These are phyloP conservation scores for Calonectria montana DNA, from an alignment of 2,329 filamentous ascomycete genomes.

Conservation along the genomic window DNA sequence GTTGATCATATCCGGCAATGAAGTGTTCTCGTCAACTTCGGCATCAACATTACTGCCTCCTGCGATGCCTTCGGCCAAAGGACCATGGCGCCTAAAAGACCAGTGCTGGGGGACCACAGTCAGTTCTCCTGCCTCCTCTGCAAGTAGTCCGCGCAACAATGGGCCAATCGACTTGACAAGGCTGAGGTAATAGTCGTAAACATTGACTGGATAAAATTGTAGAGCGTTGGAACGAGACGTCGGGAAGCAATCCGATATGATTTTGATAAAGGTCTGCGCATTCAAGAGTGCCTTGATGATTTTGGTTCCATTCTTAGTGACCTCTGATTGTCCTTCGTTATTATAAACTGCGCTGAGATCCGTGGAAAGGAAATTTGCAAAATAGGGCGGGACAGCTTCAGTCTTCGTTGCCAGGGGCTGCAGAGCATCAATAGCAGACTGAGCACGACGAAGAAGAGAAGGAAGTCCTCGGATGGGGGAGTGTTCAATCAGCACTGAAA, in stretches of 20 bases:
- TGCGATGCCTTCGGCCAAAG: constrained; percentile 34
- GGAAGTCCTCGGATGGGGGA: constrained; percentile 86
- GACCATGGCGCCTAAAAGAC: constrained; percentile 54
- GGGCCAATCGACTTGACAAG: constrained; percentile 81
- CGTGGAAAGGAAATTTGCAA: constrained; percentile 72
- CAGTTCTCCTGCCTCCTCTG: constrained; percentile 83
- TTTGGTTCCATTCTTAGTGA: constrained; percentile 74
- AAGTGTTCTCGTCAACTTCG: constrained; percentile 44
- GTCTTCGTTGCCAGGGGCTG: constrained; percentile 69
- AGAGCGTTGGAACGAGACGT: constrained; percentile 72
- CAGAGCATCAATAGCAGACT: constrained; percentile 75
- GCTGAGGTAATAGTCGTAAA: constrained; percentile 84
- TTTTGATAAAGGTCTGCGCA: constrained; percentile 79
- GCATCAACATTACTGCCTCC: constrained; percentile 33
- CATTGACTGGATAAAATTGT: constrained; percentile 80
- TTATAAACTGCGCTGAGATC: constrained; percentile 48
- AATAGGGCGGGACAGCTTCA: constrained; percentile 72
- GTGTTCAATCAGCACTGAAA: constrained; percentile 82
- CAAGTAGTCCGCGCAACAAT: constrained; percentile 82
- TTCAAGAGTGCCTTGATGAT: constrained; percentile 83
- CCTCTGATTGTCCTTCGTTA: constrained; percentile 49
- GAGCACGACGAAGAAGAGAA: constrained; percentile 80
- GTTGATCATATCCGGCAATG: constrained; percentile 48
- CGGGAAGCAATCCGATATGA: constrained; percentile 80
- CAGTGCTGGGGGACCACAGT: constrained; percentile 79